Percentiles rank a stretch among this genome's conserved stretches.
phyloP scores from a whole-genome alignment of 331 rosid species.

The Ulmus americana region DNA sequence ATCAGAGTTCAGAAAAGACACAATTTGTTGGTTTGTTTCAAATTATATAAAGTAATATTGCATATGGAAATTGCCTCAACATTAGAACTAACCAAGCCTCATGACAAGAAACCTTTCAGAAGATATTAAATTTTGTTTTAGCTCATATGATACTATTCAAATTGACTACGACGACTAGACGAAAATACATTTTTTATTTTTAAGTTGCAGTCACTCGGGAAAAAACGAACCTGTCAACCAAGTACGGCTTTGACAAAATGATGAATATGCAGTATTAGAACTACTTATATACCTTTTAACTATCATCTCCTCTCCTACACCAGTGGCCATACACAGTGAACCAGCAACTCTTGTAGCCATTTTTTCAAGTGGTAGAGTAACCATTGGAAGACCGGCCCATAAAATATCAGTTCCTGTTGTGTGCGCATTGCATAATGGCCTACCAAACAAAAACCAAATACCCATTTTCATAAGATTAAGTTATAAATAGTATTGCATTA shows the following conservation, averaged over 20 bases:
- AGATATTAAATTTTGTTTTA: too few species aligned
- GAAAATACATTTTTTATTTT: neutral
- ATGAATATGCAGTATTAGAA: neutral
- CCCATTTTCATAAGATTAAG: too few species aligned
- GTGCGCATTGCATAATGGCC: slow-evolving; percentile 99
- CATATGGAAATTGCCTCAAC: too few species aligned
- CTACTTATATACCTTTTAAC: slow-evolving; percentile 52
- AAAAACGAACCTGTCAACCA: neutral
- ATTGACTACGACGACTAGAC: too few species aligned
- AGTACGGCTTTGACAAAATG: neutral
- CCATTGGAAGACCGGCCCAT: slow-evolving; percentile 98
- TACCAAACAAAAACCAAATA: slow-evolving; percentile 19
- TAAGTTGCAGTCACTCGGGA: neutral
- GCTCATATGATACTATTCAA: too few species aligned
- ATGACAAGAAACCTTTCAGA: too few species aligned
- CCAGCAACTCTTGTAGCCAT: slow-evolving; percentile 99
- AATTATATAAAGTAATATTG: too few species aligned
- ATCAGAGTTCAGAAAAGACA: too few species aligned
- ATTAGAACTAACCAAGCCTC: neutral
- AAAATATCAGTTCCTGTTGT: slow-evolving; percentile 94
- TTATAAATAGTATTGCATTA: too few species aligned
- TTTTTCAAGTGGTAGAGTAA: slow-evolving; percentile 91
- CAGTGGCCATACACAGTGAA: slow-evolving; percentile 87
- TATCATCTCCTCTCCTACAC: slow-evolving; percentile 92
- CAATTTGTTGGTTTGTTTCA: too few species aligned